phyloP scores from a whole-genome alignment of 2,329 filamentous ascomycete species.

The Biscogniauxia mediterranea region DNA sequence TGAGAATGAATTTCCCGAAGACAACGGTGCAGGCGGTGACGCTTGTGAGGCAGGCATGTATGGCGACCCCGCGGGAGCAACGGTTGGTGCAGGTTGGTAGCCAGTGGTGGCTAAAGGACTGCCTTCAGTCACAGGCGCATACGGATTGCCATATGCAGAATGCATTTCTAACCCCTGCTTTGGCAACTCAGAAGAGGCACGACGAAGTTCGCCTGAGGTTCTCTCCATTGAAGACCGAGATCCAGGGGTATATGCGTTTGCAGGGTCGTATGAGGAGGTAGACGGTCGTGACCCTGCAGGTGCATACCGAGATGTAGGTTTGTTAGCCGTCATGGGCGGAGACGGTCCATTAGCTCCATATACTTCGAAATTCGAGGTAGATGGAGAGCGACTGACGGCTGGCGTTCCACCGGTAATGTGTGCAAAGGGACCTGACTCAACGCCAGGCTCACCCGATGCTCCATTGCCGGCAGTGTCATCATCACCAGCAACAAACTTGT shows the following conservation, averaged over 20 bases:
- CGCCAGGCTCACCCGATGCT: conserved; percentile 53
- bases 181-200: conserved; percentile 42
- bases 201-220: conserved; percentile 42
- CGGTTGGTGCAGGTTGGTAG: conserved; percentile 30
- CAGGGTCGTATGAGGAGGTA: conserved; percentile 38
- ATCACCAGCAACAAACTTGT: conserved; percentile 92
- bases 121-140: conserved; percentile 32
- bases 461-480: conserved; percentile 61
- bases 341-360: conserved; percentile 53
- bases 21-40: conserved; percentile 15
- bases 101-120: conserved; percentile 28
- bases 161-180: conserved; percentile 41
- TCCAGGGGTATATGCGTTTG: conserved; percentile 28
- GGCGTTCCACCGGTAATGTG: conserved; percentile 75
- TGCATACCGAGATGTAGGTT: conserved; percentile 51
- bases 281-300: conserved; percentile 36
- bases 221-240: conserved; percentile 45
- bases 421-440: conserved; percentile 75
- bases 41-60: conserved; percentile 23
- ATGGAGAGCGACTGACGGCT: conserved; percentile 71
- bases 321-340: conserved; percentile 39
- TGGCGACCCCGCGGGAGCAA: conserved; percentile 21
- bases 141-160: conserved; percentile 31
- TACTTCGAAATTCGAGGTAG: conserved; percentile 67
- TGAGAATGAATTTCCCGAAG: conserved; percentile 24